These are phyloP conservation scores for Phoma sp. DNA, from an alignment of 2,329 filamentous ascomycete genomes.

Conservation along the genomic window DNA sequence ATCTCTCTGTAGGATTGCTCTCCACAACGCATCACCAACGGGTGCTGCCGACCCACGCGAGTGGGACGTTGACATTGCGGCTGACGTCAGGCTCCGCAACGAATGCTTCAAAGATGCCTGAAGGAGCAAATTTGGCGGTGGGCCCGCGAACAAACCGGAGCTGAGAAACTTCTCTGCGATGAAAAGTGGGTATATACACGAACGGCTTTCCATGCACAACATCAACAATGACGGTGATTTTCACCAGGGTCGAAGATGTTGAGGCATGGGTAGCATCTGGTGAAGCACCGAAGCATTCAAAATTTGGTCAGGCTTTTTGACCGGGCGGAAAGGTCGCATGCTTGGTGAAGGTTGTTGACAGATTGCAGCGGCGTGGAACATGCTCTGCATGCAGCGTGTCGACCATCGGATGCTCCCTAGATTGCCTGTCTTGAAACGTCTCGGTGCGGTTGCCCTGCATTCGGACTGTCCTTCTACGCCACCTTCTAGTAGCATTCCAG, in stretches of 20 bases:
- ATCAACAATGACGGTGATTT: constrained; percentile 11
- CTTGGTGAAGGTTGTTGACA: not conserved
- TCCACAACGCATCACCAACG: constrained; percentile 13
- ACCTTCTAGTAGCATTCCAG: constrained; percentile 14
- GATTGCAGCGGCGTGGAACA: not conserved
- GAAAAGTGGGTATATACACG: constrained; percentile 8
- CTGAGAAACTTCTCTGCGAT: constrained; percentile 17
- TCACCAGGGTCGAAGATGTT: not conserved
- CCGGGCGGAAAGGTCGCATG: not conserved
- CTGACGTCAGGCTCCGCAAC: constrained; percentile 13
- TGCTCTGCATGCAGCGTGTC: constrained; percentile 1
- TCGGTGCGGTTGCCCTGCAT: constrained; percentile 11
- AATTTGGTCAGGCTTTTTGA: constrained; percentile 12
- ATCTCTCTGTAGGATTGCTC: constrained; percentile 2
- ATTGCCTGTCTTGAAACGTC: constrained; percentile 3
- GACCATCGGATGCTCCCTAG: constrained; percentile 1
- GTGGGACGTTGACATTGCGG: constrained; percentile 2
- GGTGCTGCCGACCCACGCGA: constrained; percentile 16
- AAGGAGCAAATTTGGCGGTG: constrained; percentile 9
- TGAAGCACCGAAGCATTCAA: constrained; percentile 9
- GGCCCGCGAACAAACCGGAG: constrained; percentile 20
- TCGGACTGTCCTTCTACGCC: constrained; percentile 16
- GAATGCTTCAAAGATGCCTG: constrained; percentile 6
- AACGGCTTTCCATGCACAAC: constrained; percentile 15
- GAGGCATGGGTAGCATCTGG: not conserved